Evolutionary conservation across 371 early-diverging fungal genomes (phyloP).

Genomic region (Mortierella sp.): DNA sequence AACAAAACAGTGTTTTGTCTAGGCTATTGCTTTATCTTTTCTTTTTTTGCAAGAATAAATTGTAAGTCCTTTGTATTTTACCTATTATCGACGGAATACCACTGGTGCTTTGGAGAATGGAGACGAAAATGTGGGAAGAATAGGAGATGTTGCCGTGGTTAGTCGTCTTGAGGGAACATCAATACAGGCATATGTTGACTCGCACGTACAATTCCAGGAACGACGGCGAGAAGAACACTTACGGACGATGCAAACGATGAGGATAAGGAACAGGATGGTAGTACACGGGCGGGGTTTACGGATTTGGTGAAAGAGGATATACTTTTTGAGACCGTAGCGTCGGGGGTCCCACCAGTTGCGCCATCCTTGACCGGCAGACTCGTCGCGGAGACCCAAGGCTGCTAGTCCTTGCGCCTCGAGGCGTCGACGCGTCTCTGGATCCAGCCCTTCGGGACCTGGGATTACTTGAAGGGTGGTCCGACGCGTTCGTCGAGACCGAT

Average conservation of each 20-base stretch:
- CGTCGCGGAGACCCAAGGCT: conserved; percentile 26
- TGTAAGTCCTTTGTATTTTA: neutral
- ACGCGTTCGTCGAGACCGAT: neutral
- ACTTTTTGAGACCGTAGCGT: conserved; percentile 40
- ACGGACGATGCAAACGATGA: conserved; percentile 29
- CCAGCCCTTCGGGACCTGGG: conserved; percentile 40
- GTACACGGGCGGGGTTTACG: conserved; percentile 42
- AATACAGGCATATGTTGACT: neutral
- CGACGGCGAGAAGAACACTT: conserved; percentile 7
- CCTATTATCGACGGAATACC: conserved; percentile 8
- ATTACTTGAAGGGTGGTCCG: conserved; percentile 33
- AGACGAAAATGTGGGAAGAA: neutral
- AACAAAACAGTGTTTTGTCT: neutral
- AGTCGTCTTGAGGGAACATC: neutral
- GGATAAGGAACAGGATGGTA: conserved; percentile 16
- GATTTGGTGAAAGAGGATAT: conserved; percentile 23
- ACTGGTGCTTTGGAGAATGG: conserved; percentile 10
- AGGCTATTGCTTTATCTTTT: neutral
- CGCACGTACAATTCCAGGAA: neutral
- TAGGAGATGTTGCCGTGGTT: neutral
- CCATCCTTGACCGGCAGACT: neutral
- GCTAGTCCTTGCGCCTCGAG: conserved; percentile 37
- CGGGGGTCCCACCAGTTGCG: conserved; percentile 40
- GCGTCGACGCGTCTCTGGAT: conserved; percentile 31
- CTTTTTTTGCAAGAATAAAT: neutral